These are phyloP conservation scores for Tylopilus sp. DNA, from an alignment of 1,284 basidiomycete genomes.

Conservation along the genomic window DNA sequence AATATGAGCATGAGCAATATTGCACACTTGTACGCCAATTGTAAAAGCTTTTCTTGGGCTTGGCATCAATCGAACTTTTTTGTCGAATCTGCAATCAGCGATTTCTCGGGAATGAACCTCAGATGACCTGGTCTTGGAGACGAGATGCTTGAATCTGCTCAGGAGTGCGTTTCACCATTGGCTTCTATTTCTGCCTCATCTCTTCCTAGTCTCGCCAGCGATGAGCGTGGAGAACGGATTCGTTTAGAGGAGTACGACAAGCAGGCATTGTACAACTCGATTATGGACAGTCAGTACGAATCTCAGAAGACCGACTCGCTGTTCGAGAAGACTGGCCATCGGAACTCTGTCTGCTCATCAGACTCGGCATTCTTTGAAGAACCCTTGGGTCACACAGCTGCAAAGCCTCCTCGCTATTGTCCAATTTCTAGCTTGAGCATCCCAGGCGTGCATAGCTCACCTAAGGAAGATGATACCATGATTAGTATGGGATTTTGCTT, in stretches of 20 bases:
- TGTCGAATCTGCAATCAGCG: conserved; percentile 69
- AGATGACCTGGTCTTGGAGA: conserved; percentile 81
- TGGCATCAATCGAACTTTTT: conserved; percentile 66
- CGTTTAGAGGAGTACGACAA: conserved; percentile 35
- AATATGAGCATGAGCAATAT: conserved; percentile 60
- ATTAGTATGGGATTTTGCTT: conserved; percentile 50
- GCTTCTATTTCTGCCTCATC: conserved; percentile 75
- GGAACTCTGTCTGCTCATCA: conserved; percentile 56
- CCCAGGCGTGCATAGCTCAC: conserved; percentile 56
- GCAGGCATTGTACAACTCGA: conserved; percentile 62
- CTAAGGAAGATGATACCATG: conserved; percentile 16
- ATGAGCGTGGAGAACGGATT: conserved; percentile 20
- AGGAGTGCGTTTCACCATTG: conserved; percentile 64
- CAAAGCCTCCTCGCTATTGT: conserved; percentile 57
- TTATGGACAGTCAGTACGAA: conserved; percentile 55
- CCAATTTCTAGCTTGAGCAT: conserved; percentile 69
- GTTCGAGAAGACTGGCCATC: conserved; percentile 66
- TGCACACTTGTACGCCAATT: conserved; percentile 58
- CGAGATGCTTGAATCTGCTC: conserved; percentile 81
- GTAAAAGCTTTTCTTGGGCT: conserved; percentile 66
- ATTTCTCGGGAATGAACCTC: conserved; percentile 62
- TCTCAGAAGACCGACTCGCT: conserved; percentile 58
- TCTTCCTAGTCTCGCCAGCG: conserved; percentile 50
- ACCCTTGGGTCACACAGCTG: conserved; percentile 41
- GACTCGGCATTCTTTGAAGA: conserved; percentile 71